Evolutionary conservation across 1,284 basidiomycete species (phyloP).

Genomic region (Trichosporon inkin): DNA sequence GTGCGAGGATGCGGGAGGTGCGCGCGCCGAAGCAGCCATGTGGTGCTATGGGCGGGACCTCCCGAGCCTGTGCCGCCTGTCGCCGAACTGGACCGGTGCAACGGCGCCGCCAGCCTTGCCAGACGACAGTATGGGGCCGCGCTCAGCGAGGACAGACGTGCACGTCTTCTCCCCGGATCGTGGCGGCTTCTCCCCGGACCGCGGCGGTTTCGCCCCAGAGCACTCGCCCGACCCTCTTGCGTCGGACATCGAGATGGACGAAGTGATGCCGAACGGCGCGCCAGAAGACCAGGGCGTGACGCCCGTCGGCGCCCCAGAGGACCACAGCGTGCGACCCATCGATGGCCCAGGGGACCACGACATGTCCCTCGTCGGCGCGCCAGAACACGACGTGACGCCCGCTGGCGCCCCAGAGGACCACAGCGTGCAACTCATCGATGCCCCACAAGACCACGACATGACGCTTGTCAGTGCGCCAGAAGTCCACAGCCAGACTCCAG

Average conservation of each 20-base stretch:
- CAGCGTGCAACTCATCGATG: too few relatives aligned
- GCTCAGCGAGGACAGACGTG: background rate
- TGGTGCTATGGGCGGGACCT: conserved; percentile 15
- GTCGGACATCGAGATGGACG: conserved; percentile 3
- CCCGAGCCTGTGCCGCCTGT: background rate
- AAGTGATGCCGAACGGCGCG: background rate
- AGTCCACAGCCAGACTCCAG: too few relatives aligned
- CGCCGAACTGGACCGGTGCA: background rate
- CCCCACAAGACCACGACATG: too few relatives aligned
- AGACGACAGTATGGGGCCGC: background rate
- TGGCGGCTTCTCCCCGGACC: background rate
- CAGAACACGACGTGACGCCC: too few relatives aligned
- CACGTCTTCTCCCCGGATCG: background rate
- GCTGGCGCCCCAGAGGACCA: too few relatives aligned
- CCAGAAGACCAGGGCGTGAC: too few relatives aligned
- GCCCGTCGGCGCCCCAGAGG: too few relatives aligned
- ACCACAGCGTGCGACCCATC: too few relatives aligned
- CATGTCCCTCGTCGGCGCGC: too few relatives aligned
- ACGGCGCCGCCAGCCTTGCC: too few relatives aligned
- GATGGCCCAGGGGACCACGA: too few relatives aligned
- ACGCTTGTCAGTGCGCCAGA: too few relatives aligned
- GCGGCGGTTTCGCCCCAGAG: background rate
- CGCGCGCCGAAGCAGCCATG: conserved; percentile 6
- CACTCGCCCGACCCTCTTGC: background rate
- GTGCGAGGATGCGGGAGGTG: conserved; percentile 5